Base-by-base conservation (phyloP, 2,329 filamentous ascomycete species). In the Colletotrichum sp. region DNA sequence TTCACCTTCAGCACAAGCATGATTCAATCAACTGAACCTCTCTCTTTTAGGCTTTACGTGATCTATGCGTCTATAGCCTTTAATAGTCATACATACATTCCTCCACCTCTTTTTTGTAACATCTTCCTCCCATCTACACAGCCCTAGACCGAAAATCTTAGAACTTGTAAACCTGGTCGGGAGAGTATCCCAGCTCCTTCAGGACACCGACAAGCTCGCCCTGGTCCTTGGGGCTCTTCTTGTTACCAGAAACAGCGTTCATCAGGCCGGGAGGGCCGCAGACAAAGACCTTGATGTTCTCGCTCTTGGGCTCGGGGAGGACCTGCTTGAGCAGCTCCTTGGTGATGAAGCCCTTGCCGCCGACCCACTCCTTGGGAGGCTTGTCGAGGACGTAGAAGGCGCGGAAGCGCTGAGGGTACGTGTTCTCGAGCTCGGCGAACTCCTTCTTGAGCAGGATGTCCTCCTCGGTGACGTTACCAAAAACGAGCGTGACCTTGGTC, bases 311-410 rank as follows among this genome's bases (percentile, higher is more conserved):
- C 87, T 98, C 96, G 13, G 97, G 97, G 16, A 99, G 91, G 12
- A 98, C 96, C 67, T 95, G 96, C 93, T 99, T 98, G 82, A 99
- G 88, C 74, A 99, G 90, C 79, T 98, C 96, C 91, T 98, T 98
- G 85, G 87, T 95, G 83, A 99, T 94, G 88, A 89, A 93, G 78
- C 97, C 97, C 85, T 93, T 95, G 82, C 90, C 92, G 79, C 95
- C 94, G 71, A 86, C 85, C 95, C 95, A 98, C 75, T 90, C 90
- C 88, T 95, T 91, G 64, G 94, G 94, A 65, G 92, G 95, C 82
- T 96, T 95, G 88, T 98, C 95, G 49, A 99, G 91, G 68, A 96
- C 91, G 88, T 99, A 98, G 88, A 99, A 98, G 75, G 95, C 96
- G 81, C 95, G 93, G 94, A 99, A 99, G 79, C 96, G 94, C 87